Base-by-base conservation (phyloP, 2,329 filamentous ascomycete species). In the Nothopassalora personata region DNA sequence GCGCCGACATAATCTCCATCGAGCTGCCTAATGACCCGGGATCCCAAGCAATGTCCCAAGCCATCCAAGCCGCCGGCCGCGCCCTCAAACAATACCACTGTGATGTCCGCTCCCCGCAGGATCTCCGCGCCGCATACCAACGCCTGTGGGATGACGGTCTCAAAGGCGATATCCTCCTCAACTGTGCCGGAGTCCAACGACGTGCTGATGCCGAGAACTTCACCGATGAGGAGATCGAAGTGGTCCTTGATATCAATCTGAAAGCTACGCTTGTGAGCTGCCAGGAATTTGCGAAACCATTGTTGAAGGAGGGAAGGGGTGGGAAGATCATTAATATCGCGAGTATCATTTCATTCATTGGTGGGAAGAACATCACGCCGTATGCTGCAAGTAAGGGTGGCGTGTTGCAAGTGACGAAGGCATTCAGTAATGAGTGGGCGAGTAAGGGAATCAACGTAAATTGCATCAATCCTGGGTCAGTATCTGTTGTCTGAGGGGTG, bases 311-410 rank as follows among this genome's bases (percentile, higher is more conserved):
- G 27, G 64, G 57, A 19, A 53, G 58, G 46, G 62, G 59, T 27
- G 63, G 67, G 27, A 65, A 66, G 33, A 67, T 69, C 34, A 68
- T 70, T 57, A 70, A 70, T 39, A 64, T 70, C 30, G 67, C 66
- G 10, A 56, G 43, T 43, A 65, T 67, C 15, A 65, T 67, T n/a
- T 60, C 59, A 15, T 67, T 64, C 55, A 66, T 69, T 39, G 67
- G 67, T 10, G 65, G 67, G 0, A 63, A 96, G 64, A 95, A 88
- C 0, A 90, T 96, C 0, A 90, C 91, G 0, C 91, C 91, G 1
- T 96, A 96, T 72, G 87, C 91, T 0, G 89, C 90, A 0, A 85
- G 83, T 62, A 96, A 96, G 75, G 91, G 91, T 47, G 91, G 89
- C 10, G 86, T 96, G 0, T 87, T 85, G 13, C 90, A 95, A 76